These are phyloP conservation scores for Holtermanniella nyarrowii DNA, from an alignment of 768 basidiomycete species.

Conservation along the genomic window DNA sequence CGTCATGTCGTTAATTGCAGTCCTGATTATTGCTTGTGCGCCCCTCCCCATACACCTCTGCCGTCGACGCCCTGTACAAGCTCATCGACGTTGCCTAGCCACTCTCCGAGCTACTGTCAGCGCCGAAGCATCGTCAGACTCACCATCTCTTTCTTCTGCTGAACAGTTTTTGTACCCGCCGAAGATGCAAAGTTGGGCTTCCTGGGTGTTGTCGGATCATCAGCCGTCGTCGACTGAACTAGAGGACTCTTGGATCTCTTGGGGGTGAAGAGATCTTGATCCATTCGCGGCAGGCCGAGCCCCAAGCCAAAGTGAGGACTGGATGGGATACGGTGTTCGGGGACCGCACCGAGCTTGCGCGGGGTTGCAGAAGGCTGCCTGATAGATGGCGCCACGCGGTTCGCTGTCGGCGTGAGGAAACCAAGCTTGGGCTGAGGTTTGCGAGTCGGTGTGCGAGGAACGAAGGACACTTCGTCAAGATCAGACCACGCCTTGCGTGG, in stretches of 20 bases:
- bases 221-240: no score
- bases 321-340: background rate
- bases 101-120: constrained; percentile 49
- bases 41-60: constrained; percentile 70
- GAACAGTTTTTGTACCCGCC: no score
- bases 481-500: background rate
- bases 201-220: no score
- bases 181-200: no score
- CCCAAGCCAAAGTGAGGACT: constrained; percentile 5
- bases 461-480: constrained; percentile 28
- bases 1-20: background rate
- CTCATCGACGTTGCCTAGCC: constrained; percentile 85
- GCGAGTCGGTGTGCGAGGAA: constrained; percentile 28
- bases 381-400: constrained; percentile 5
- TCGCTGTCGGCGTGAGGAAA: constrained; percentile 24
- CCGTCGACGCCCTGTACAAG: constrained; percentile 76
- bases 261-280: no score
- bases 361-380: background rate
- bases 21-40: background rate
- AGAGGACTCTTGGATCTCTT: no score
- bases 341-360: background rate
- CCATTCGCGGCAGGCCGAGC: constrained; percentile 14
- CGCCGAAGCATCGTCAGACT: constrained; percentile 9
- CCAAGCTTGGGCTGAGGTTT: constrained; percentile 24
- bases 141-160: constrained; percentile 34